These are phyloP conservation scores for Endocladia muricata DNA, from an alignment of 31 red algal genomes.

Conservation along the genomic window DNA sequence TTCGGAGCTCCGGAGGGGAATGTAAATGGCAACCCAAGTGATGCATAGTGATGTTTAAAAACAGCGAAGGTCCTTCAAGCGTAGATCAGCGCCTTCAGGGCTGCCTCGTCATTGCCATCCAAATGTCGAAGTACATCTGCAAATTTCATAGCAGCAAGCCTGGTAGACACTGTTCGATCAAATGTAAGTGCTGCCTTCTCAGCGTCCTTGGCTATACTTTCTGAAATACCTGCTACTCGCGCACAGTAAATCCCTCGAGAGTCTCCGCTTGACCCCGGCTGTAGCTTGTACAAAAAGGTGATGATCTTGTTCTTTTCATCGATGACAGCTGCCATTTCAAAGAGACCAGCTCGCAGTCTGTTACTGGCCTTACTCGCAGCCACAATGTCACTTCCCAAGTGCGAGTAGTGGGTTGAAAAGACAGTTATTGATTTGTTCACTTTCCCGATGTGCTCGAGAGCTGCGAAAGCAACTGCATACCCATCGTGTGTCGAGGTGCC, in stretches of 20 bases:
- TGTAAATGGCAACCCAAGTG: too few species aligned
- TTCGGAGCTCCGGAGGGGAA: too few species aligned
- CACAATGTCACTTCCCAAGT: constrained; percentile 60
- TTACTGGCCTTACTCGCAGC: neutral
- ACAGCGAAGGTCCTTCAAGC: too few species aligned
- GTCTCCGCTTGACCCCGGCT: constrained; percentile 27
- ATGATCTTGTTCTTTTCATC: constrained; percentile 73
- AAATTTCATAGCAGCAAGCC: constrained; percentile 27
- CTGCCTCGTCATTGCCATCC: neutral
- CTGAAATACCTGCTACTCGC: constrained; percentile 65
- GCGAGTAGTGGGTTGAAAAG: constrained; percentile 94
- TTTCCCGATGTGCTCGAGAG: constrained; percentile 54
- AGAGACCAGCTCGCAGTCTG: constrained; percentile 8
- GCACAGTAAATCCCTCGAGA: constrained; percentile 87
- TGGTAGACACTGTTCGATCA: constrained; percentile 29
- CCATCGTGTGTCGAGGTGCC: constrained; percentile 98
- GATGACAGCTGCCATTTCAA: constrained; percentile 66
- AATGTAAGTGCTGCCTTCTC: constrained; percentile 40
- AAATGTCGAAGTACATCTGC: neutral
- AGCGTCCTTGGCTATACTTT: constrained; percentile 41
- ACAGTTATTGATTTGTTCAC: constrained; percentile 70
- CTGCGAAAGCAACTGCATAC: constrained; percentile 79
- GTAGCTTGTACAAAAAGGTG: constrained; percentile 83
- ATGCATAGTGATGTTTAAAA: too few species aligned
- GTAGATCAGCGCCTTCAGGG: neutral